These are phyloP conservation scores for Colletotrichum navitas DNA, from an alignment of 2,329 filamentous ascomycete genomes.

Conservation along the genomic window DNA sequence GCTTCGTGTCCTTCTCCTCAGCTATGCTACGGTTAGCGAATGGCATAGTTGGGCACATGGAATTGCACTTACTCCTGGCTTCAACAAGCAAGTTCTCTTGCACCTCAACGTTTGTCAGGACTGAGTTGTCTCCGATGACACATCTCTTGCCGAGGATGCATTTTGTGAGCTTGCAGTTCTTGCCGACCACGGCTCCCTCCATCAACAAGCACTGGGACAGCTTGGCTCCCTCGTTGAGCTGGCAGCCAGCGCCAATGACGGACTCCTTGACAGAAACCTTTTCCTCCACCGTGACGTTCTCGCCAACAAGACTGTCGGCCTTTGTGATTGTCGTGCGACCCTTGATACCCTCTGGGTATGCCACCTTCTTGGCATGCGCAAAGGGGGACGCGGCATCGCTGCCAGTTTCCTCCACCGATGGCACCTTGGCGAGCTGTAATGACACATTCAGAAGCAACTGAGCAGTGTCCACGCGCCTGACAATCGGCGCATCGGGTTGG, in stretches of 20 bases:
- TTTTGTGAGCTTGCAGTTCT: conserved; percentile 85
- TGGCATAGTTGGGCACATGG: background rate
- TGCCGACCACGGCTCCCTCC: conserved; percentile 89
- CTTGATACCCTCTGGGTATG: conserved; percentile 85
- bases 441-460: conserved; percentile 85
- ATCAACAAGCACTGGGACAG: conserved; percentile 91
- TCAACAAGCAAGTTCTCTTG: conserved; percentile 91
- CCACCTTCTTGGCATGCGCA: conserved; percentile 83
- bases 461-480: conserved; percentile 90
- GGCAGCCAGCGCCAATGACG: conserved; percentile 88
- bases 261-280: conserved; percentile 93
- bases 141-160: conserved; percentile 87
- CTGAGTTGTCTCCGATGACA: conserved; percentile 83
- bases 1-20: conserved; percentile 75
- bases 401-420: conserved; percentile 74
- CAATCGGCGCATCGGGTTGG: conserved; percentile 67
- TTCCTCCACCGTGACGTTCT: conserved; percentile 90
- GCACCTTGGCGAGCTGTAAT: conserved; percentile 87
- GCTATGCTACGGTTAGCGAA: conserved; percentile 58
- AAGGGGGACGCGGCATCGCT: conserved; percentile 74
- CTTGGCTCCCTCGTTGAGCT: conserved; percentile 87
- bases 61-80: conserved; percentile 71
- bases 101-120: conserved; percentile 91
- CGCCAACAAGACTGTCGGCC: conserved; percentile 84
- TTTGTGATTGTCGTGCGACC: conserved; percentile 84